Conservation (phyloP, 1,284 basidiomycete genomes). For the Mrakiaceae sp. region DNA sequence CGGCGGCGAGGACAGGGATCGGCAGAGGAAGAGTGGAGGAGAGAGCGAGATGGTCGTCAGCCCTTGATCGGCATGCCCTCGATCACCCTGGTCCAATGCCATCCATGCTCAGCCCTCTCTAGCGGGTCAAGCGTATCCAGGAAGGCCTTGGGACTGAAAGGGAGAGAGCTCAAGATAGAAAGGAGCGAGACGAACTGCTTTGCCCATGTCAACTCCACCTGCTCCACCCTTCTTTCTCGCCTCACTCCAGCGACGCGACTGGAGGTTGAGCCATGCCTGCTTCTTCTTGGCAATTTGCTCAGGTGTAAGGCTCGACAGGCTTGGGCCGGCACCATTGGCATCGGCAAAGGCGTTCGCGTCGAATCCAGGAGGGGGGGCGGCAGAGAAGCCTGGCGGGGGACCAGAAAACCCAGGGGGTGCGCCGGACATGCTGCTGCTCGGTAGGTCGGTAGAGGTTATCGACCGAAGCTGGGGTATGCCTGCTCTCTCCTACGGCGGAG, state of each 20-base stretch:
- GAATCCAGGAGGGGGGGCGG: not conserved
- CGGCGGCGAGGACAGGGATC: not conserved
- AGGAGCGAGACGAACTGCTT: not conserved
- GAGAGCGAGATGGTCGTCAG: not conserved
- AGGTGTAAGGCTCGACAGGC: constrained; percentile 30
- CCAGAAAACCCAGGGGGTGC: not conserved
- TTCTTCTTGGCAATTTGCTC: constrained; percentile 37
- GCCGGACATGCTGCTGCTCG: too few species aligned
- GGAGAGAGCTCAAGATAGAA: not conserved
- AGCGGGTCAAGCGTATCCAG: not conserved
- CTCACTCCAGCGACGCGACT: constrained; percentile 33
- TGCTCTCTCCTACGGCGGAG: not conserved
- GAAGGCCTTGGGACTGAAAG: not conserved
- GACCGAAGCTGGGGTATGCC: too few species aligned
- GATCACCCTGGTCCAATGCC: not conserved
- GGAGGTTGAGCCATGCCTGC: constrained; percentile 34
- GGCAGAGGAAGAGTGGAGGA: not conserved
- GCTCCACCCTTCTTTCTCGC: constrained; percentile 29
- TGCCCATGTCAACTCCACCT: constrained; percentile 11
- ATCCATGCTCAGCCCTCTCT: not conserved
- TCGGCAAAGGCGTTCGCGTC: constrained; percentile 3
- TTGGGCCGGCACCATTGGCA: constrained; percentile 24
- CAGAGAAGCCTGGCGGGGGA: not conserved
- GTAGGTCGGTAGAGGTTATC: too few species aligned
- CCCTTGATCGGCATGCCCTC: not conserved